Percentiles rank a stretch among this genome's conserved stretches.
phyloP scores from a whole-genome alignment of 257 asterid genomes.

The Solanum acaule region DNA sequence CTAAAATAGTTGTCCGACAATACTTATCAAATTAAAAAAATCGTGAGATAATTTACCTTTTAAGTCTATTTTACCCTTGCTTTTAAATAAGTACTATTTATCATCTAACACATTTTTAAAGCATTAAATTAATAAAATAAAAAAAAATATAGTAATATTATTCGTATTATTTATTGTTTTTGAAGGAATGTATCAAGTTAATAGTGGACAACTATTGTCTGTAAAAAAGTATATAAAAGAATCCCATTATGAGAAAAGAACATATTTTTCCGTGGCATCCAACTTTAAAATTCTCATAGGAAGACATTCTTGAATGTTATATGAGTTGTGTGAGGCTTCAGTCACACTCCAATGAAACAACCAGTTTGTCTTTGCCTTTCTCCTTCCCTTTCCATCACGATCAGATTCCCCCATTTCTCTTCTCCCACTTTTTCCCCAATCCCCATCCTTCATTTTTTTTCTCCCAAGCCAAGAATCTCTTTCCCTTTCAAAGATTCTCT shows the following conservation, averaged over 20 bases:
- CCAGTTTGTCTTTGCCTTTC: not conserved
- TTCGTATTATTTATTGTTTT: too few species aligned
- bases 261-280: not conserved
- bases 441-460: not conserved
- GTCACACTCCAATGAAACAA: not conserved
- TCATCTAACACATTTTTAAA: too few species aligned
- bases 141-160: too few species aligned
- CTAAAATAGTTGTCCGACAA: too few species aligned
- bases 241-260: not conserved
- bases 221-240: too few species aligned
- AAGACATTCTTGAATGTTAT: not conserved
- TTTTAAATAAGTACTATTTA: too few species aligned
- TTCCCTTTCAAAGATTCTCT: not conserved
- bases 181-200: too few species aligned
- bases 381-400: slow-evolving; percentile 5
- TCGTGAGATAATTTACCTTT: too few species aligned
- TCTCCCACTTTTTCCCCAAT: not conserved
- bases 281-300: not conserved
- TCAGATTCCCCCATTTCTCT: slow-evolving; percentile 1
- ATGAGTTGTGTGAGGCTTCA: not conserved
- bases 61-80: too few species aligned
- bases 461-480: slow-evolving; percentile 6
- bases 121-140: too few species aligned
- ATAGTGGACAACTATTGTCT: too few species aligned
- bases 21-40: too few species aligned